A percentile compares a stretch with the other conserved stretches of the same genome.
Evolutionary conservation across 1,139 yeast genomes (phyloP).

Genomic region (Hyphopichia burtonii): DNA sequence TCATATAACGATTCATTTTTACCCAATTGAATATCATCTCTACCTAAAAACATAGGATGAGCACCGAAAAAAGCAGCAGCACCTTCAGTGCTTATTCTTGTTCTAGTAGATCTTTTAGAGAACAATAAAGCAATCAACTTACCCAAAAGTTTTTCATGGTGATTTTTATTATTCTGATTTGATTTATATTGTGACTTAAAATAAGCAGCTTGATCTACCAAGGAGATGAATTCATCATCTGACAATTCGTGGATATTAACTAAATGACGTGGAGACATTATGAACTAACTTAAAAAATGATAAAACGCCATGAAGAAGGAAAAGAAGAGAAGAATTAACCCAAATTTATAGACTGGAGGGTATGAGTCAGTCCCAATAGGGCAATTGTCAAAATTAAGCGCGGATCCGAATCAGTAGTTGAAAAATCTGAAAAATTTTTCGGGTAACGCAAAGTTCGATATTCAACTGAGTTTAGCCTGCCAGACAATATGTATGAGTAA

Average conservation of each 20-base stretch:
- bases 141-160: conserved; percentile 63
- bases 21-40: conserved; percentile 94
- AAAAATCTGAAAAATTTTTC: background rate
- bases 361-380: conserved; percentile 3
- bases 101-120: conserved; percentile 90
- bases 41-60: conserved; percentile 93
- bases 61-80: conserved; percentile 94
- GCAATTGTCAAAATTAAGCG: conserved; percentile 2
- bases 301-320: background rate
- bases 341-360: background rate
- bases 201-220: conserved; percentile 60
- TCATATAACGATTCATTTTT: conserved; percentile 89
- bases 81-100: conserved; percentile 92
- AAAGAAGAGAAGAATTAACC: background rate
- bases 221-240: conserved; percentile 54
- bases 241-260: conserved; percentile 69
- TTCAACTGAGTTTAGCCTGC: no score
- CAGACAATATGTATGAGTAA: no score
- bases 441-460: background rate
- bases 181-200: conserved; percentile 52
- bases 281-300: no score
- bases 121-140: conserved; percentile 81
- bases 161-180: background rate
- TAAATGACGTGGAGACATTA: conserved; percentile 53
- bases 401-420: background rate